Evolutionary conservation across 2,329 filamentous ascomycete species (phyloP).

Genomic region (Hysterium pulicare): DNA sequence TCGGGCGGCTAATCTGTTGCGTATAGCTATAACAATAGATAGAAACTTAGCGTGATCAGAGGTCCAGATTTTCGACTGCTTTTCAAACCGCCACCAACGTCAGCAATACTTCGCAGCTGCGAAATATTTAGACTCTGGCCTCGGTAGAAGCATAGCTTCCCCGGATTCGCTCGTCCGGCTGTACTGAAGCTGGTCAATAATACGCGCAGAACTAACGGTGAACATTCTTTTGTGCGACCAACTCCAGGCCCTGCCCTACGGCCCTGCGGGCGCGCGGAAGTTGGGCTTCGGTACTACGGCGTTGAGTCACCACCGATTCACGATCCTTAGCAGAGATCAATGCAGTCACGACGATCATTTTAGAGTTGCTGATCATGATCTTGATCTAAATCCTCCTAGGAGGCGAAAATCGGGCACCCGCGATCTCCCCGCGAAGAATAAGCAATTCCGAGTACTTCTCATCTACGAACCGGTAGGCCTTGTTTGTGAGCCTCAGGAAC

Average conservation of each 20-base stretch:
- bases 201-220: conserved; percentile 5
- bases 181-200: conserved; percentile 7
- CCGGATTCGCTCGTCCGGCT: conserved; percentile 14
- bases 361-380: neutral
- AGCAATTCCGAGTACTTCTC: too few species aligned
- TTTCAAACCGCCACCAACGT: conserved; percentile 5
- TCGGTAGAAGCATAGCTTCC: conserved; percentile 6
- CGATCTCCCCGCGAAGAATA: too few species aligned
- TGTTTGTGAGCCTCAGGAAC: too few species aligned
- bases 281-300: conserved; percentile 14
- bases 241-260: neutral
- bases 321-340: too few species aligned
- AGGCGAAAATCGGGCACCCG: too few species aligned
- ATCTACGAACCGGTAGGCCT: too few species aligned
- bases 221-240: conserved; percentile 2
- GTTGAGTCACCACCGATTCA: conserved; percentile 1
- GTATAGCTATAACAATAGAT: neutral
- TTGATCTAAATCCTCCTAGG: too few species aligned
- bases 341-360: neutral
- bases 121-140: conserved; percentile 7
- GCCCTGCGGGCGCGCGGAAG: conserved; percentile 16
- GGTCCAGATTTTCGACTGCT: neutral
- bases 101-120: conserved; percentile 3
- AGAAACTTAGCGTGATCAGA: conserved; percentile 1
- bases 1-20: conserved; percentile 2